phyloP scores from a whole-genome alignment of 768 basidiomycete species.

The Leccinum imitatum region DNA sequence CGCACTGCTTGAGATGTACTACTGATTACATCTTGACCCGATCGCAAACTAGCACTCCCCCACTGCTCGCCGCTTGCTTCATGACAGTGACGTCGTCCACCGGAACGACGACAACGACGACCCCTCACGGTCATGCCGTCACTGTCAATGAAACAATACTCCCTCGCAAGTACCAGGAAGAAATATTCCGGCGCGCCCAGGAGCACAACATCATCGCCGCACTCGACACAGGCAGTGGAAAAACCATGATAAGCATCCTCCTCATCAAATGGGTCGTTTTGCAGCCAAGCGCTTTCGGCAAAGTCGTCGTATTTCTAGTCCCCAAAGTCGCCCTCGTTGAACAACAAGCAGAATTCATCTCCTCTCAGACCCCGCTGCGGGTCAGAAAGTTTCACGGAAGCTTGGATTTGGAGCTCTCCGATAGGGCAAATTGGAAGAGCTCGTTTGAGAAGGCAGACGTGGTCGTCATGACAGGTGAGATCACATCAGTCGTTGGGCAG shows the following conservation, averaged over 20 bases:
- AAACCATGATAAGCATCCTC: conserved; percentile 57
- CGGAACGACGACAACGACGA: conserved; percentile 20
- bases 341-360: conserved; percentile 73
- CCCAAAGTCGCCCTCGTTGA: conserved; percentile 84
- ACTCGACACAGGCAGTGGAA: conserved; percentile 60
- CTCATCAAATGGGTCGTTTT: conserved; percentile 75
- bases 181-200: conserved; percentile 53
- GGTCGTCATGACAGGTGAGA: conserved; percentile 80
- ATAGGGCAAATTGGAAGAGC: conserved; percentile 61
- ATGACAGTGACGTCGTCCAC: conserved; percentile 28
- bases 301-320: conserved; percentile 76
- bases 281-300: conserved; percentile 48
- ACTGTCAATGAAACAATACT: conserved; percentile 39
- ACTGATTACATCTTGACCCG: conserved; percentile 17
- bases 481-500: background rate
- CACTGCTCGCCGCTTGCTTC: conserved; percentile 13
- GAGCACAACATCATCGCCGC: conserved; percentile 56
- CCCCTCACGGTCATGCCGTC: conserved; percentile 25
- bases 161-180: conserved; percentile 54
- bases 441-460: conserved; percentile 68
- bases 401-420: conserved; percentile 67
- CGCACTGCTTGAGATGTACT: conserved; percentile 19
- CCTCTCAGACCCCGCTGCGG: conserved; percentile 60
- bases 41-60: conserved; percentile 13
- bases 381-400: conserved; percentile 71